phyloP scores from a whole-genome alignment of 2,329 filamentous ascomycete genomes.

The Chalara sp. region DNA sequence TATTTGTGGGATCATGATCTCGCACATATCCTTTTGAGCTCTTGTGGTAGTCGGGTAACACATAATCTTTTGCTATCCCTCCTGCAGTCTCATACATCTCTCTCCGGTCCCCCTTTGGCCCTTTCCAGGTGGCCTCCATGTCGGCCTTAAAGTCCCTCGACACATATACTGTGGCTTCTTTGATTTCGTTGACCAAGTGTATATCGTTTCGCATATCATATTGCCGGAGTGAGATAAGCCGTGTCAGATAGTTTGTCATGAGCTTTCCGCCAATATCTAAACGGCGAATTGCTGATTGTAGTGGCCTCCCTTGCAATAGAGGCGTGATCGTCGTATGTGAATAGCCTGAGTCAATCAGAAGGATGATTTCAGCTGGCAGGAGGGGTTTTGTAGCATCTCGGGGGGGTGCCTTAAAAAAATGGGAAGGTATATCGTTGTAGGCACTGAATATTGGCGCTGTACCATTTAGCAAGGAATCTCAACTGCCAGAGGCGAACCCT shows the following conservation, averaged over 20 bases:
- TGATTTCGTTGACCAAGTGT: constrained; percentile 92
- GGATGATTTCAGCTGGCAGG: constrained; percentile 68
- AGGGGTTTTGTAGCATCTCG: constrained; percentile 35
- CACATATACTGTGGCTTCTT: constrained; percentile 82
- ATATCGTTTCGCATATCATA: constrained; percentile 95
- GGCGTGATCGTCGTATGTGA: constrained; percentile 90
- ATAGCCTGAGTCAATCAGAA: constrained; percentile 87
- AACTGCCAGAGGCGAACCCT: constrained; percentile 18
- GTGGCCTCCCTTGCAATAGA: constrained; percentile 69
- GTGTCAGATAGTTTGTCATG: constrained; percentile 86
- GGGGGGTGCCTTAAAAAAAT: constrained; percentile 56
- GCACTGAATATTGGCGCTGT: constrained; percentile 69
- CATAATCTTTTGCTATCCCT: constrained; percentile 79
- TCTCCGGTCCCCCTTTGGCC: constrained; percentile 53
- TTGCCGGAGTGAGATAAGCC: constrained; percentile 81
- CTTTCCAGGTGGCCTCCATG: constrained; percentile 80
- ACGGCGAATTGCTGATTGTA: constrained; percentile 75
- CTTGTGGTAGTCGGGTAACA: constrained; percentile 72
- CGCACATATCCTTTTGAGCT: constrained; percentile 60
- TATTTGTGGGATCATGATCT: constrained; percentile 67
- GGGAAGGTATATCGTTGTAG: constrained; percentile 67
- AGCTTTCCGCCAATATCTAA: constrained; percentile 91
- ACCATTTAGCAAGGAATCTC: constrained; percentile 7
- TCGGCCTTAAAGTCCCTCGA: constrained; percentile 69
- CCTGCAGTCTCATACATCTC: constrained; percentile 37